These are phyloP conservation scores for Geosiphon pyriformis DNA, from an alignment of 192 early-diverging fungal genomes.

Conservation along the genomic window DNA sequence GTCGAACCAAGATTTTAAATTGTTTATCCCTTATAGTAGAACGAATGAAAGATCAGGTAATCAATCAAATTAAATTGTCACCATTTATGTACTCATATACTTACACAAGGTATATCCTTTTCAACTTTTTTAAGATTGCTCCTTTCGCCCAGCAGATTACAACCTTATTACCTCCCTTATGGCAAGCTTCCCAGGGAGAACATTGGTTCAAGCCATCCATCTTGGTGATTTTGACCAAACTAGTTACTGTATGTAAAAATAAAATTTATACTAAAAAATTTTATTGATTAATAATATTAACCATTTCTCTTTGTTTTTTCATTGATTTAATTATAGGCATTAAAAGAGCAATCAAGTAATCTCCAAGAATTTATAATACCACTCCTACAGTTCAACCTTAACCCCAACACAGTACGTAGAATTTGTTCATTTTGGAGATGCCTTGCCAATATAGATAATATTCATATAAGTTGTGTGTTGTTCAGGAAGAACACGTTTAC, in stretches of 20 bases:
- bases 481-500: constrained; percentile 67
- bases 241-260: constrained; percentile 50
- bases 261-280: not conserved
- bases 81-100: no score
- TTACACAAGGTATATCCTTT: no score
- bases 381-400: constrained; percentile 68
- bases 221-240: constrained; percentile 67
- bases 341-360: constrained; percentile 62
- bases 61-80: no score
- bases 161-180: constrained; percentile 70
- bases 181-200: constrained; percentile 69
- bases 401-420: constrained; percentile 47
- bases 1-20: constrained; percentile 66
- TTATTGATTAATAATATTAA: not conserved
- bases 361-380: constrained; percentile 73
- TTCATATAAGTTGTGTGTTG: constrained; percentile 1
- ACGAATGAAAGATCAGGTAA: constrained; percentile 62
- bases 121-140: constrained; percentile 59
- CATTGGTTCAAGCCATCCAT: constrained; percentile 79
- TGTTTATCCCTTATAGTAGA: constrained; percentile 72
- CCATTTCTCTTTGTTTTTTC: not conserved
- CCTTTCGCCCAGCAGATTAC: constrained; percentile 70
- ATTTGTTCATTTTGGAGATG: no score
- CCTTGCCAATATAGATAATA: no score
- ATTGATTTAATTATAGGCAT: constrained; percentile 37